These are phyloP conservation scores for Saccharum spontaneum DNA, from an alignment of 176 grass and related monocot genomes.

Conservation along the genomic window DNA sequence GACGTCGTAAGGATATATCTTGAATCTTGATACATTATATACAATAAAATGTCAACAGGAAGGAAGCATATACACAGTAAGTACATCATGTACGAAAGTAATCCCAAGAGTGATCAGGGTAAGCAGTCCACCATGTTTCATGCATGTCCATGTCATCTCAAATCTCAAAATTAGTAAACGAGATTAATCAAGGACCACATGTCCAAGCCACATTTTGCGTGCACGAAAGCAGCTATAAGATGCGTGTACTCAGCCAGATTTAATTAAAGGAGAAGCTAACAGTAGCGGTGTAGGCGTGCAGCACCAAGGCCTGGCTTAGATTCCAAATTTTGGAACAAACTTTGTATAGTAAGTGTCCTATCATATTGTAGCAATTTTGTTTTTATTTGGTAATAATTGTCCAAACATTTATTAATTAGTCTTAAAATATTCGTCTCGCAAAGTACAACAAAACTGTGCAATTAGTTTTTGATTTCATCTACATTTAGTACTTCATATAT, in stretches of 20 bases:
- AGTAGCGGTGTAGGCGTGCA: too few relatives aligned
- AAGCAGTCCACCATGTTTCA: neutral
- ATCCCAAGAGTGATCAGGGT: slow-evolving; percentile 1
- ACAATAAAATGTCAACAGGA: neutral
- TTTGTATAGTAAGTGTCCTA: too few relatives aligned
- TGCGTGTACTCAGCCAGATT: neutral
- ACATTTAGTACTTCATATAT: too few relatives aligned
- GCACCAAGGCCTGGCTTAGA: too few relatives aligned
- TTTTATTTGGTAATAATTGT: too few relatives aligned
- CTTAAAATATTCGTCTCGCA: too few relatives aligned
- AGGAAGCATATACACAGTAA: neutral
- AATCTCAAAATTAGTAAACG: neutral
- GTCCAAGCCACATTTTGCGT: neutral
- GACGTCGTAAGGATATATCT: neutral
- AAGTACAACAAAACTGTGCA: too few relatives aligned
- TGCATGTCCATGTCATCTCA: neutral
- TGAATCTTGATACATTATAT: neutral
- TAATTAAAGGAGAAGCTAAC: neutral
- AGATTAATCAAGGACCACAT: neutral
- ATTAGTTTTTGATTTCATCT: too few relatives aligned
- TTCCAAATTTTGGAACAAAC: too few relatives aligned
- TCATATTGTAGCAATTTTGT: too few relatives aligned
- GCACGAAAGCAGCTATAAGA: slow-evolving; percentile 9
- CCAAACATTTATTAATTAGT: too few relatives aligned
- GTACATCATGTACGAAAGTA: slow-evolving; percentile 6